Conservation (phyloP, 2,329 filamentous ascomycete species). For the Calonectria pseudoturangicola region DNA sequence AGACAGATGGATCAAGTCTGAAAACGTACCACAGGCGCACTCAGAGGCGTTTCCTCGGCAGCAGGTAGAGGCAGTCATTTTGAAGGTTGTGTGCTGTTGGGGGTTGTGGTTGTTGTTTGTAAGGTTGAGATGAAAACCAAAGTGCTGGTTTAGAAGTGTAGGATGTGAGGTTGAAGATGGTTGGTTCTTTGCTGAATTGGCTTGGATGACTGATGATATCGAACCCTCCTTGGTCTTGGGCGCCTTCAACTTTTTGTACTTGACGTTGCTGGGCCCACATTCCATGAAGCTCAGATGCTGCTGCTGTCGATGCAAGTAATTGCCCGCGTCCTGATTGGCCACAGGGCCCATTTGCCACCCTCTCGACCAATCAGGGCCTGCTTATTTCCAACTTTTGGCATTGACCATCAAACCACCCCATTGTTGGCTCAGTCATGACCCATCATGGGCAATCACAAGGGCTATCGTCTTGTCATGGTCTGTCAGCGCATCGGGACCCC, state of each 20-base stretch:
- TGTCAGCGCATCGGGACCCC: slow-evolving; percentile 28
- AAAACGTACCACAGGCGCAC: slow-evolving; percentile 74
- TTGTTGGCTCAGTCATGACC: slow-evolving; percentile 14
- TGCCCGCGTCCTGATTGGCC: slow-evolving; percentile 40
- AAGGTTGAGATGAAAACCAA: neutral
- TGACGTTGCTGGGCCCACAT: slow-evolving; percentile 41
- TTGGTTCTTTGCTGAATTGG: slow-evolving; percentile 16
- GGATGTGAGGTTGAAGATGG: neutral
- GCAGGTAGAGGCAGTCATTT: slow-evolving; percentile 69
- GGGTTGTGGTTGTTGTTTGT: neutral
- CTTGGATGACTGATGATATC: slow-evolving; percentile 16
- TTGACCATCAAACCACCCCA: slow-evolving; percentile 14
- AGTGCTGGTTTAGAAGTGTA: neutral
- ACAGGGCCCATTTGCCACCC: fast-evolving
- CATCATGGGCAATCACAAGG: slow-evolving; percentile 39
- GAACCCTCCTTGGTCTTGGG: slow-evolving; percentile 22
- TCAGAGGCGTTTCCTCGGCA: slow-evolving; percentile 72
- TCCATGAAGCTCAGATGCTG: slow-evolving; percentile 29
- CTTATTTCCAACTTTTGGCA: slow-evolving; percentile 51
- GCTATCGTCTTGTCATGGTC: slow-evolving; percentile 28
- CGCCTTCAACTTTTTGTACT: slow-evolving; percentile 53
- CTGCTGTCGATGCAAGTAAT: slow-evolving; percentile 45
- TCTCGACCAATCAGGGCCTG: slow-evolving; percentile 43
- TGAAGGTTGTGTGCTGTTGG: slow-evolving; percentile 55
- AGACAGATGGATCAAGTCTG: neutral